phyloP scores from a whole-genome alignment of 2,329 filamentous ascomycete species.

The Blastomyces gilchristii region DNA sequence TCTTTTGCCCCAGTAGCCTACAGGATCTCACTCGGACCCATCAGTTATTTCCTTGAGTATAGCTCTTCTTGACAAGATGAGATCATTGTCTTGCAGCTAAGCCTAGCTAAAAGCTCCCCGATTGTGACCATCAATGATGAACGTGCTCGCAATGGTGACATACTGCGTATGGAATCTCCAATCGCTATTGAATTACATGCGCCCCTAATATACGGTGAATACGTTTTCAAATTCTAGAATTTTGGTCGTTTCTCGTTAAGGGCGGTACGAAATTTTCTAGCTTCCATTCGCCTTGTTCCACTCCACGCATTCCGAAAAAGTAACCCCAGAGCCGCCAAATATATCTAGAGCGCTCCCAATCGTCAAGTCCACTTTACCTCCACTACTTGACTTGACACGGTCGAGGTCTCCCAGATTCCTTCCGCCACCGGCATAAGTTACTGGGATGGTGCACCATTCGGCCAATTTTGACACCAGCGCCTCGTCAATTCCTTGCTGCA shows the following conservation, averaged over 20 bases:
- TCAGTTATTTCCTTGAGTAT: too few species aligned
- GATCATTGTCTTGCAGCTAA: too few species aligned
- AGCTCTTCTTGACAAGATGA: too few species aligned
- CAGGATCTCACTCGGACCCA: too few species aligned
- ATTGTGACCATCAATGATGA: too few species aligned
- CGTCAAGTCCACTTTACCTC: constrained; percentile 77
- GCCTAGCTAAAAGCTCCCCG: too few species aligned
- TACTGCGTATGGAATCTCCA: too few species aligned
- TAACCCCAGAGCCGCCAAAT: constrained; percentile 80
- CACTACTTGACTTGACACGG: constrained; percentile 65
- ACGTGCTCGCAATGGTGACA: too few species aligned
- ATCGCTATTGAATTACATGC: neutral
- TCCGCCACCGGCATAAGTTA: constrained; percentile 95
- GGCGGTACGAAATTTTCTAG: neutral
- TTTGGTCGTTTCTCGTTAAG: neutral
- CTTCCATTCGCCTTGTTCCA: constrained; percentile 57
- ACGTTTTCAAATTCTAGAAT: neutral
- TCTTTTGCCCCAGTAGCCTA: too few species aligned
- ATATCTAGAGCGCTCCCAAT: constrained; percentile 95
- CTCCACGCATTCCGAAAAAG: constrained; percentile 74
- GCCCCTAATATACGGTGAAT: neutral
- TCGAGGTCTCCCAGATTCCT: constrained; percentile 72
- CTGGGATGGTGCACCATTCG: constrained; percentile 79
- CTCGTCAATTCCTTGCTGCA: constrained; percentile 85
- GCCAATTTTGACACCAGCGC: constrained; percentile 66